A percentile compares a stretch with the other conserved stretches of the same genome.
Evolutionary conservation across 306 rosid genomes (phyloP).

Genomic region (Mimosa pudica): DNA sequence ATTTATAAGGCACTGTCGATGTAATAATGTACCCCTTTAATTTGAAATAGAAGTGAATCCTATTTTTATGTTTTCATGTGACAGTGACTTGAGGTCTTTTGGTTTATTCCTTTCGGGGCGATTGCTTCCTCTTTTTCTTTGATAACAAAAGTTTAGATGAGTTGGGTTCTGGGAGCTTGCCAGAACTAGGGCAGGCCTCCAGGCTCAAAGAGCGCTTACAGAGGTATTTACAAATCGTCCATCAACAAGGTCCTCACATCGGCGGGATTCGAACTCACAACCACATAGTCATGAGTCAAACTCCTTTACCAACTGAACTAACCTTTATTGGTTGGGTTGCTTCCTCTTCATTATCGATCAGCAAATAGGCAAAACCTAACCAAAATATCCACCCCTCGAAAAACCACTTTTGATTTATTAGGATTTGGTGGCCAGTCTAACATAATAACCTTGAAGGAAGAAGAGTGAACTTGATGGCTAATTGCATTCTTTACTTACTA

Average conservation of each 20-base stretch:
- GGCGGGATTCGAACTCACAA: no score
- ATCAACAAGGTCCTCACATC: no score
- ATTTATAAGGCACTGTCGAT: no score
- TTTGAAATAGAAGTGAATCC: neutral
- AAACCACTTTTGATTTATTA: neutral
- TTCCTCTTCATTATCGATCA: neutral
- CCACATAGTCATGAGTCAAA: no score
- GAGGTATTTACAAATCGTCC: no score
- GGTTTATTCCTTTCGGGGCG: neutral
- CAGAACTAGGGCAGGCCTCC: no score
- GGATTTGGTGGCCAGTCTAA: neutral
- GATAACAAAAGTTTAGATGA: no score
- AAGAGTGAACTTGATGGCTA: neutral
- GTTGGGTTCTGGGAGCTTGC: no score
- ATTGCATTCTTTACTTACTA: neutral
- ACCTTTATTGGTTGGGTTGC: neutral
- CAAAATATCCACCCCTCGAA: neutral
- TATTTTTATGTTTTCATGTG: neutral
- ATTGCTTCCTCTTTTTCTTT: neutral
- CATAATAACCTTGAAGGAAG: neutral
- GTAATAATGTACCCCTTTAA: no score
- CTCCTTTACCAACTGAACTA: no score
- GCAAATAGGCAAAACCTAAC: neutral
- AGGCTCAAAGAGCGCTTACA: no score
- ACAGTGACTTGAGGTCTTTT: neutral